Evolutionary conservation across 2,329 filamentous ascomycete genomes (phyloP), one percentile per base, ranked within the genome.

Genomic region (Calonectria crousiana): DNA sequence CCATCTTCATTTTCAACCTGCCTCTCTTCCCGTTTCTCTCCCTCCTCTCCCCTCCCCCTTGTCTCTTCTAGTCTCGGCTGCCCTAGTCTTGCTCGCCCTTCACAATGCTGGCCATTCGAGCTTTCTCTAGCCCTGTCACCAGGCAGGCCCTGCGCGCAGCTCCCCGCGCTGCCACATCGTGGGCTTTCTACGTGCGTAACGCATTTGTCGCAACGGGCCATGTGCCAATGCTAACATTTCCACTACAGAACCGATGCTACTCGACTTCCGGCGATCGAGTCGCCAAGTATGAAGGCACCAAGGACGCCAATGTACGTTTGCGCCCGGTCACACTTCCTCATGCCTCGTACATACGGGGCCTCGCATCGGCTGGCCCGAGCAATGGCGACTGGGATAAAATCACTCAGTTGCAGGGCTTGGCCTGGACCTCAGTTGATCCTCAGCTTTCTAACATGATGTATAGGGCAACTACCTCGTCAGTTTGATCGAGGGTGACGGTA

Each of bases 401-500:
- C 83, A 85, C 86, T 86, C 86, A 87, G 80, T 73, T 79, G 67
- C 71, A 67, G 73, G 66, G 65, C 74, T 66, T 77, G 67, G 76
- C 78, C 70, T 71, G 38, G 64, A 70, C 66, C 74, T 60, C 69
- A 65, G 58, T 67, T 69, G 71, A 76, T 70, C 65, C 74, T 78
- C 75, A 72, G 73, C 67, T 69, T 75, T 71, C 81, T 84, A 76
- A 84, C 73, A 74, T 72, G 18, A 47, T 58, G 52, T 79, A 74
- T 82, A 98, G 95, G 97, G 97, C 84, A 97, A 97, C 87, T 99
- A 94, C 91, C 94, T 95, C 73, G 97, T 99, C 83, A 96, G 95
- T 82, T 90, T 99, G 88, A 99, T 99, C 80, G 97, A 99, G 91
- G 97, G 97, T 88, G 97, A 99, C 84, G 97, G 97, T 85, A 99